These are phyloP conservation scores for Cornus suecica DNA, from an alignment of 148 eudicot genomes.

Conservation along the genomic window DNA sequence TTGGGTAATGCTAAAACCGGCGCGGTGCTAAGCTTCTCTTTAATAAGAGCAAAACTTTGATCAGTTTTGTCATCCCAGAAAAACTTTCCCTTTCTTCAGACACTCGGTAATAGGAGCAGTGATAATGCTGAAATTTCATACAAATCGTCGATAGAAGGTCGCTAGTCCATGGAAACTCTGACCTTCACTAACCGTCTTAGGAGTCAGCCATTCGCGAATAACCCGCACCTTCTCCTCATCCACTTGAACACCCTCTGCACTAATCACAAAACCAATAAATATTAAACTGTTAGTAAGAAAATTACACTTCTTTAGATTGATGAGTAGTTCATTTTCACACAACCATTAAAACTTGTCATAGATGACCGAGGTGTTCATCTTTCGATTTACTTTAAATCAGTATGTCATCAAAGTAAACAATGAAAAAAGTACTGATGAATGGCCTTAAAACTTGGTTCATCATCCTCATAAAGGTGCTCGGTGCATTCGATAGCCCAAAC, in stretches of 20 bases:
- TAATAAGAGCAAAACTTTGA: not conserved
- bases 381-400: not conserved
- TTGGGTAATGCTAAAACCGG: too few relatives aligned
- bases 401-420: conserved; percentile 13
- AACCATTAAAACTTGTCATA: not conserved
- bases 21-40: too few relatives aligned
- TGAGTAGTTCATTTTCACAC: not conserved
- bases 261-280: too few relatives aligned
- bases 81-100: too few relatives aligned
- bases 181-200: not conserved
- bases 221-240: not conserved
- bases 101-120: too few relatives aligned
- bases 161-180: not conserved
- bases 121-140: not conserved
- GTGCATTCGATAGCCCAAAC: too few relatives aligned
- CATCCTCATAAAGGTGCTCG: too few relatives aligned
- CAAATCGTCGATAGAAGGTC: not conserved
- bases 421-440: not conserved
- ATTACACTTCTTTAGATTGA: not conserved
- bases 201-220: not conserved
- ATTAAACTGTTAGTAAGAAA: not conserved
- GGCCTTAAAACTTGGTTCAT: too few relatives aligned
- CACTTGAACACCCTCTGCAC: too few relatives aligned
- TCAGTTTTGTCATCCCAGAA: not conserved
- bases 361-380: too few relatives aligned